Evolutionary conservation across 805 yeast genomes (phyloP).

Genomic region (Ogataea allantospora): DNA sequence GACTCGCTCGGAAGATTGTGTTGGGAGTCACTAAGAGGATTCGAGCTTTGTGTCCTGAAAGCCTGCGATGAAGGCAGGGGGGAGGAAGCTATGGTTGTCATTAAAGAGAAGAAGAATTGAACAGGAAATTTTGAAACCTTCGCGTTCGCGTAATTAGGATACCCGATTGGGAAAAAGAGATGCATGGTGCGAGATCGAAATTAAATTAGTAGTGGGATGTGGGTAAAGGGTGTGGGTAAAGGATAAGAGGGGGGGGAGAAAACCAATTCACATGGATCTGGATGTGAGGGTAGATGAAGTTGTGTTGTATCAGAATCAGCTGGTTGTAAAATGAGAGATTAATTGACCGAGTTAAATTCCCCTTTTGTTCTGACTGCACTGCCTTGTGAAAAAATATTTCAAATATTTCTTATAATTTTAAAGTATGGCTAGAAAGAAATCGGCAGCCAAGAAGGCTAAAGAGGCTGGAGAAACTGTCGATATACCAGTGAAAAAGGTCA

Average conservation of each 20-base stretch:
- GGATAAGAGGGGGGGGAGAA: background rate
- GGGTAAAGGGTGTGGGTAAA: background rate
- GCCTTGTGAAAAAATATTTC: too few species aligned
- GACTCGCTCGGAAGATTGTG: constrained; percentile 19
- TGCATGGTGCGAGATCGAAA: constrained; percentile 4
- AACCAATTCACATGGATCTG: too few species aligned
- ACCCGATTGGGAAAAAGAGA: constrained; percentile 10
- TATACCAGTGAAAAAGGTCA: constrained; percentile 5
- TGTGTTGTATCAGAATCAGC: too few species aligned
- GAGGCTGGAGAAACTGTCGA: constrained; percentile 1
- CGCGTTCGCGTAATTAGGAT: constrained; percentile 14
- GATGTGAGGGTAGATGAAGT: too few species aligned
- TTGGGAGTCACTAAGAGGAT: constrained; percentile 29
- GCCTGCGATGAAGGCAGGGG: constrained; percentile 31
- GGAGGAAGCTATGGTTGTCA: constrained; percentile 31
- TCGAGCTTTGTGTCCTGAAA: constrained; percentile 25
- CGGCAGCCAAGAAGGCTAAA: constrained; percentile 68
- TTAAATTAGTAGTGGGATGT: background rate
- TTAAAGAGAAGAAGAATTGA: constrained; percentile 4
- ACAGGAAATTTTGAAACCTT: constrained; percentile 8
- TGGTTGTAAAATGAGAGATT: too few species aligned
- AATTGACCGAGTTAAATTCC: too few species aligned
- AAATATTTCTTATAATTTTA: background rate
- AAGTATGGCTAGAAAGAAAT: constrained; percentile 81
- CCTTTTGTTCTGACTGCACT: too few species aligned